Conservation (phyloP, 768 basidiomycete species). For the Butyriboletus loyo region DNA sequence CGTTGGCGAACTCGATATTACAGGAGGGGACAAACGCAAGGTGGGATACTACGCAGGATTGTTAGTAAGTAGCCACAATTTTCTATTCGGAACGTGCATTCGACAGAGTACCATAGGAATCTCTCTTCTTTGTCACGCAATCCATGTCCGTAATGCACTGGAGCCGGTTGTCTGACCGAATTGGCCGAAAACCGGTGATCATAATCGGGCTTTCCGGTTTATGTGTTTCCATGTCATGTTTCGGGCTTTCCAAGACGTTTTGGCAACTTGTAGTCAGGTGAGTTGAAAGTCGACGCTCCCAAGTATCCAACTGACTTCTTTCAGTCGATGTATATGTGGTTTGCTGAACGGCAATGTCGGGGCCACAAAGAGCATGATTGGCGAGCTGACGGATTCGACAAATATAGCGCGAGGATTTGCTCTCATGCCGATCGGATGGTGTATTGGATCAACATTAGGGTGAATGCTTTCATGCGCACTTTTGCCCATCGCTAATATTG, state of each 20-base stretch:
- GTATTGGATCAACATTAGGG: slow-evolving; percentile 35
- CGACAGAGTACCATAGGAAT: slow-evolving; percentile 47
- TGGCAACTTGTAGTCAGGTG: slow-evolving; percentile 52
- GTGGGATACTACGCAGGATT: slow-evolving; percentile 68
- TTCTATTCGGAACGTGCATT: neutral
- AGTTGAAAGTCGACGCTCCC: neutral
- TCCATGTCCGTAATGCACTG: slow-evolving; percentile 68
- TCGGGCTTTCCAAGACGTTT: slow-evolving; percentile 68
- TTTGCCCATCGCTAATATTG: neutral
- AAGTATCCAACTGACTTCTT: neutral
- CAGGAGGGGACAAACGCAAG: slow-evolving; percentile 22
- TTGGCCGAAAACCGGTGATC: slow-evolving; percentile 74
- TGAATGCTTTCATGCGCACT: neutral
- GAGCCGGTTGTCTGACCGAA: slow-evolving; percentile 64
- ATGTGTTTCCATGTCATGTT: slow-evolving; percentile 64
- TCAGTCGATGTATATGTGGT: slow-evolving; percentile 30
- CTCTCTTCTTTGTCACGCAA: slow-evolving; percentile 73
- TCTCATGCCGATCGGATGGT: slow-evolving; percentile 30
- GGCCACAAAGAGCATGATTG: slow-evolving; percentile 57
- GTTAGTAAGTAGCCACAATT: slow-evolving; percentile 41
- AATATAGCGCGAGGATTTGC: slow-evolving; percentile 30
- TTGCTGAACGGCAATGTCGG: slow-evolving; percentile 35
- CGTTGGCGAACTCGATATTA: slow-evolving; percentile 24
- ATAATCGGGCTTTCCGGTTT: slow-evolving; percentile 60
- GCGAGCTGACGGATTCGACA: slow-evolving; percentile 53